A percentile compares a stretch with the other conserved stretches of the same genome.
phyloP scores from a whole-genome alignment of 768 basidiomycete species.

The Rubroboletus pulcherrimus region DNA sequence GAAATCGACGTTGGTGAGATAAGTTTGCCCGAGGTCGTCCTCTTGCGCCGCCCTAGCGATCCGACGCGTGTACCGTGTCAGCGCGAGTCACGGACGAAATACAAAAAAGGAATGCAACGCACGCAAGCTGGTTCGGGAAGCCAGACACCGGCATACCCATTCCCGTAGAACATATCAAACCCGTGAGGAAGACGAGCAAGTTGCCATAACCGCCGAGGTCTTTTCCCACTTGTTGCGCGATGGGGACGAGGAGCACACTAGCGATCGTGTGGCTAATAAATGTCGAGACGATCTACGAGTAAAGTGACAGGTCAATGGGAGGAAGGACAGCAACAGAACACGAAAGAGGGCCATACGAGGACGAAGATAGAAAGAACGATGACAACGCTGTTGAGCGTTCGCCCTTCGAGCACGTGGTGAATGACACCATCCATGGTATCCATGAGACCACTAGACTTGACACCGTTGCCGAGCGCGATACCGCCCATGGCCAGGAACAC shows the following conservation, averaged over 20 bases:
- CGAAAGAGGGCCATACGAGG: conserved; percentile 43
- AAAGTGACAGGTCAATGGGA: neutral
- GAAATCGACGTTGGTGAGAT: conserved; percentile 84
- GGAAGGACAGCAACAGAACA: neutral
- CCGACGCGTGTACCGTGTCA: neutral
- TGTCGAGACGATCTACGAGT: conserved; percentile 73
- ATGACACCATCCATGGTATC: conserved; percentile 69
- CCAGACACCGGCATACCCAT: conserved; percentile 99
- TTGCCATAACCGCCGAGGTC: conserved; percentile 71
- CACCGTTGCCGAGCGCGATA: conserved; percentile 92
- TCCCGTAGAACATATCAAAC: conserved; percentile 87
- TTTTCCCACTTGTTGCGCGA: conserved; percentile 86
- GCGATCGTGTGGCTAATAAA: conserved; percentile 98
- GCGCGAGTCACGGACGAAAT: neutral
- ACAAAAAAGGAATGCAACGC: conserved; percentile 24
- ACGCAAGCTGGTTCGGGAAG: conserved; percentile 99
- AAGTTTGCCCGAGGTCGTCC: conserved; percentile 88
- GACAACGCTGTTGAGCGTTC: conserved; percentile 65
- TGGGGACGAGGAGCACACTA: conserved; percentile 93
- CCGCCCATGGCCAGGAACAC: conserved; percentile 98
- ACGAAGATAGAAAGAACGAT: conserved; percentile 66
- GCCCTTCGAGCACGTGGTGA: conserved; percentile 54
- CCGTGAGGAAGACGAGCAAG: conserved; percentile 90
- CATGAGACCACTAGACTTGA: conserved; percentile 83
- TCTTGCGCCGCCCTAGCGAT: conserved; percentile 80